A percentile compares a stretch with the other conserved stretches of the same genome.
phyloP scores from a whole-genome alignment of 192 early-diverging fungal genomes.

The Cetraspora pellucida region DNA sequence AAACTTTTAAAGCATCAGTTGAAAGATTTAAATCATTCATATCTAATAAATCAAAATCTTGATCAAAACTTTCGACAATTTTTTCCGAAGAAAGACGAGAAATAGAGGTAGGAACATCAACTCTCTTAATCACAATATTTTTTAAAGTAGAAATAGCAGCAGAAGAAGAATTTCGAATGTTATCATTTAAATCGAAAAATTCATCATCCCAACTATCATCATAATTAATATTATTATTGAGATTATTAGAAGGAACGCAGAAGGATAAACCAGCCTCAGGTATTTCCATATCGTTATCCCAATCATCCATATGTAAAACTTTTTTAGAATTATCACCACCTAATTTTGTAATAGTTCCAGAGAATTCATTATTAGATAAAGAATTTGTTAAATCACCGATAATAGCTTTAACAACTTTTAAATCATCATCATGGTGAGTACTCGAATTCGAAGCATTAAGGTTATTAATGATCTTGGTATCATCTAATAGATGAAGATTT shows the following conservation, averaged over 20 bases:
- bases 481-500: too few species aligned
- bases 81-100: not conserved
- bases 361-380: not conserved
- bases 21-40: not conserved
- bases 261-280: not conserved
- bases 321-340: not conserved
- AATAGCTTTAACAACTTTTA: too few species aligned
- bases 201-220: not conserved
- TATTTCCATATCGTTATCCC: slow-evolving; percentile 16
- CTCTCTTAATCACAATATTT: not conserved
- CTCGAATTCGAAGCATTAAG: too few species aligned
- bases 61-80: not conserved
- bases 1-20: not conserved
- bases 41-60: slow-evolving; percentile 17
- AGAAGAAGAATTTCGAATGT: too few species aligned
- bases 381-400: too few species aligned
- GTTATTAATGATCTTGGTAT: too few species aligned
- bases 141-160: not conserved
- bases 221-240: not conserved
- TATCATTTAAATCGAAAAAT: too few species aligned
- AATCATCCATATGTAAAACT: not conserved
- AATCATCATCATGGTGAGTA: too few species aligned
- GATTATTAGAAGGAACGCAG: not conserved
- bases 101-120: not conserved
- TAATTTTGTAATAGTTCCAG: not conserved